Base-by-base conservation (phyloP, 768 basidiomycete genomes). In the Daedaleopsis nitida region DNA sequence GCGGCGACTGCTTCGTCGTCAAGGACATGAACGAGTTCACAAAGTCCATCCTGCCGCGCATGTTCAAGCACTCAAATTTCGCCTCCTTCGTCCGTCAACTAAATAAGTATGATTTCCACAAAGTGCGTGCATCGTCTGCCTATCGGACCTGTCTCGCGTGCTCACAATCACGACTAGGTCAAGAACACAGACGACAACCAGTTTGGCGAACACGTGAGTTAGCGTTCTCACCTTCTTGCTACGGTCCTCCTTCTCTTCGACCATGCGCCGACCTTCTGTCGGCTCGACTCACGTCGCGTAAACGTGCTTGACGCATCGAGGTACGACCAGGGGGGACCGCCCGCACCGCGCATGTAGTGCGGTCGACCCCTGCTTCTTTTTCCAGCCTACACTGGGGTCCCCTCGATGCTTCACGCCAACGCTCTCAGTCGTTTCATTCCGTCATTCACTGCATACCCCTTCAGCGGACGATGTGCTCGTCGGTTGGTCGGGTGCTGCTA, bases 11-110 rank as follows among this genome's bases (percentile, higher is more conserved):
- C 68, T 96, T 96, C 69, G 88, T 95, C 69, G 93, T 96, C 65
- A 96, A 96, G 83, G 94, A 96, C 79, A 96, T 96, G 91, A 96
- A 93, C 76, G 93, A 94, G 68, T 96, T 96, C 76, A 95, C 94
- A 39, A 94, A 93, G 75, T 85, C 82, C 72, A 81, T 96, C 72
- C 83, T 96, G 9, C 94, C 94, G 8, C 88, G 90, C 39, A 87
- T 94, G 81, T 96, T 96, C 85, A 95, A 96, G 73, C 94, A 96
- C 72, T 93, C 91, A 8, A 96, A 96, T 71, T 96, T 96, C 73
- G 94, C 94, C 34, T 86, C 83, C 56, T 96, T 96, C 70, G 94
- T 96, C 6, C 84, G 94, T 11, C 94, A 96, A 74, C 80, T 96
- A 37, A 96, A 96, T 81, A 96, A 96, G 74, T 96, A 96, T 72